Percentiles rank a stretch among this genome's conserved stretches.
Evolutionary conservation across 305 asterid species (phyloP).

Genomic region (Rubia tinctorum): DNA sequence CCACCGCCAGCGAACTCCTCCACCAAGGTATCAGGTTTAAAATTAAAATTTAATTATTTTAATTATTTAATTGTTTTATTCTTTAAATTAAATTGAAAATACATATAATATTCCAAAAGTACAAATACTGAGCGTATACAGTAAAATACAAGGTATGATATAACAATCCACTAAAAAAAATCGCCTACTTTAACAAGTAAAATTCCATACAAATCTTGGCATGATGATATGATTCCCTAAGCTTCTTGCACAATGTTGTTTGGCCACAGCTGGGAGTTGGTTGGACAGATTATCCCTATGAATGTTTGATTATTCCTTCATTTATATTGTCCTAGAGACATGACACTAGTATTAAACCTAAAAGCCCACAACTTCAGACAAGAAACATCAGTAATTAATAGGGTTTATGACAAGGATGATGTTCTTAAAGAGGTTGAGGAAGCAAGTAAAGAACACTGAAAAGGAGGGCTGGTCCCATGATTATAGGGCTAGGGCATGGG

Average conservation of each 20-base stretch:
- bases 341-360: not conserved
- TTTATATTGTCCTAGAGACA: not conserved
- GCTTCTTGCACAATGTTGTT: not conserved
- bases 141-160: too few species aligned
- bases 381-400: conserved; percentile 7
- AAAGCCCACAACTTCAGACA: not conserved
- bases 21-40: too few species aligned
- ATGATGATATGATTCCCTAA: conserved; percentile 7
- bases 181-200: not conserved
- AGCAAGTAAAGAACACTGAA: conserved; percentile 16
- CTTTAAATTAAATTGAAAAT: too few species aligned
- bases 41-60: too few species aligned
- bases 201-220: conserved; percentile 8
- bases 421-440: not conserved
- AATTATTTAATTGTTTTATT: too few species aligned
- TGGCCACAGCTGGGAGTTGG: conserved; percentile 3
- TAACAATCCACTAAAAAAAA: too few species aligned
- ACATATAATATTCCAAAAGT: too few species aligned
- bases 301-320: conserved; percentile 1
- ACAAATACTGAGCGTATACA: too few species aligned
- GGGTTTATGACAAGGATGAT: not conserved
- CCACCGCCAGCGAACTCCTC: too few species aligned
- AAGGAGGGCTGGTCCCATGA: conserved; percentile 12
- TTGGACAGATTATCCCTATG: not conserved
- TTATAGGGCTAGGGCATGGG: not conserved